A percentile compares a stretch with the other conserved stretches of the same genome.
Conservation (phyloP, 2,329 filamentous ascomycete species). For the Penicillium occitanis region DNA sequence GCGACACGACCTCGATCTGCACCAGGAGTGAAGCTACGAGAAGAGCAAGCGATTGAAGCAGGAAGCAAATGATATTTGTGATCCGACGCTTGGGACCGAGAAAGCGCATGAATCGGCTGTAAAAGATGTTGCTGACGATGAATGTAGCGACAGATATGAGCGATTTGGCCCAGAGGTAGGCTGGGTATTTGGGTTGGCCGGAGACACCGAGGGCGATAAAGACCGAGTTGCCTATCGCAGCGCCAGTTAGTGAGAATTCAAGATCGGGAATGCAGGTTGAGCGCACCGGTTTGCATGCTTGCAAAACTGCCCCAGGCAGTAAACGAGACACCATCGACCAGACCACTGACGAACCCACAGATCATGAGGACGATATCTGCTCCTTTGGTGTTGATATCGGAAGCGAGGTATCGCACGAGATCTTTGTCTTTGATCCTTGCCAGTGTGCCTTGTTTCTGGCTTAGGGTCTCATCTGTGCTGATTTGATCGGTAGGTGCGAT, state of each 20-base stretch:
- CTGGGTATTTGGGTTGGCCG: constrained; percentile 41
- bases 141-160: constrained; percentile 43
- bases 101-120: constrained; percentile 36
- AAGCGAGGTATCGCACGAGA: constrained; percentile 3
- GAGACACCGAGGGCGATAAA: constrained; percentile 46
- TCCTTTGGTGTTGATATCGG: constrained; percentile 27
- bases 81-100: constrained; percentile 38
- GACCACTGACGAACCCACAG: constrained; percentile 41
- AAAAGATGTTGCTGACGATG: constrained; percentile 41
- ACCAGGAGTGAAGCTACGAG: constrained; percentile 38
- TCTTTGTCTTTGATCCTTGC: background rate
- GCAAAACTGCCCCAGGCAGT: constrained; percentile 46
- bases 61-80: constrained; percentile 42
- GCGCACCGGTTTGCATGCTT: constrained; percentile 45
- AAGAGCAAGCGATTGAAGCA: constrained; percentile 38
- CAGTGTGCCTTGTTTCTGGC: constrained; percentile 1
- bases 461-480: constrained; percentile 3
- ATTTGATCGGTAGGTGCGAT: background rate
- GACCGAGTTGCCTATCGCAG: constrained; percentile 41
- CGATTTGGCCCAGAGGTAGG: constrained; percentile 45
- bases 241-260: background rate
- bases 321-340: constrained; percentile 43
- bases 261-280: background rate
- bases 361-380: constrained; percentile 35
- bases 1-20: constrained; percentile 34